Conservation (phyloP, 148 eudicot genomes). For the Fagopyrum tataricum region DNA sequence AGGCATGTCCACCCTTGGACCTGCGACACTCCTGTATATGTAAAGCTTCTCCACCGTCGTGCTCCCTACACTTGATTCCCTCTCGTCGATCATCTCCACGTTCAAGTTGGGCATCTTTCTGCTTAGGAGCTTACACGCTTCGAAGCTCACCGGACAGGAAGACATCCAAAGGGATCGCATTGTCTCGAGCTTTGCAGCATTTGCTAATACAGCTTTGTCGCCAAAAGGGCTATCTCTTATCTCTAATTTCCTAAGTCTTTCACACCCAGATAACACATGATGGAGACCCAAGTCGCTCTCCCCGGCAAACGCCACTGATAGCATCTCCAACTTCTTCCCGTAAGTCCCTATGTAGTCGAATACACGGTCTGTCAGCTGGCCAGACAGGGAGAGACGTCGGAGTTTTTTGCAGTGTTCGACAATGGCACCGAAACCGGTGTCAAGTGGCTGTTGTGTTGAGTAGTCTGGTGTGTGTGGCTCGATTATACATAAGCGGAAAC, state of each 20-base stretch:
- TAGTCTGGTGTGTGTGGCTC: constrained; percentile 53
- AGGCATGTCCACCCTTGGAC: constrained; percentile 4
- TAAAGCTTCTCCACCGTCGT: constrained; percentile 9
- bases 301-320: constrained; percentile 81
- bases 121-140: too few species aligned
- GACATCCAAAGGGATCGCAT: too few species aligned
- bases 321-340: constrained; percentile 85
- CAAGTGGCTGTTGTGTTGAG: constrained; percentile 48
- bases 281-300: too few species aligned
- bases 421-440: constrained; percentile 58
- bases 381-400: constrained; percentile 51
- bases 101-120: too few species aligned
- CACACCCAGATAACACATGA: too few species aligned
- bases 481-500: constrained; percentile 56
- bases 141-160: too few species aligned
- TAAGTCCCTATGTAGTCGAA: constrained; percentile 75
- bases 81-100: too few species aligned
- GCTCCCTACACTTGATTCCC: constrained; percentile 2
- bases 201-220: too few species aligned
- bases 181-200: too few species aligned
- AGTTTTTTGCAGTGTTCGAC: constrained; percentile 43
- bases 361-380: constrained; percentile 54
- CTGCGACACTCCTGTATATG: constrained; percentile 14
- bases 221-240: too few species aligned
- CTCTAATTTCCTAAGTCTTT: too few species aligned